Percentiles rank a stretch among this genome's conserved stretches.
Evolutionary conservation across 352 stramenopile genomes (phyloP).

Genomic region (Pythium monospermum): DNA sequence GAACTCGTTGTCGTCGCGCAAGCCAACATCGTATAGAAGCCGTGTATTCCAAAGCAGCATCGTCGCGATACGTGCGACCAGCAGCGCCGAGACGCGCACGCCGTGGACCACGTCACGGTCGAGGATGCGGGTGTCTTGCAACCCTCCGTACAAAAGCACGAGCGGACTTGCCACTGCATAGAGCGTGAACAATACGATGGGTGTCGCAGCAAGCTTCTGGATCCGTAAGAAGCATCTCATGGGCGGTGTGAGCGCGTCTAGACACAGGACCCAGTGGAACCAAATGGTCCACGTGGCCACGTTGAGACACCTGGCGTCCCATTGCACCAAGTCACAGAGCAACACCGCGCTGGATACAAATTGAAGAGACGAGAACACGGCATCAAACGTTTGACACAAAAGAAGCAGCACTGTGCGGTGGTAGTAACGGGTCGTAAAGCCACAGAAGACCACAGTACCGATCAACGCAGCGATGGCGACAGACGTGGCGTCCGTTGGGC

Average conservation of each 20-base stretch:
- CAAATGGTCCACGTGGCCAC: conserved; percentile 40
- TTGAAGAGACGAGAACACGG: conserved; percentile 24
- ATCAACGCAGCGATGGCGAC: conserved; percentile 11
- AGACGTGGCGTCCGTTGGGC: not conserved
- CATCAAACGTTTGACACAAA: conserved; percentile 21
- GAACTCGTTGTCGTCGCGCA: conserved; percentile 22
- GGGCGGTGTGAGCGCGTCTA: conserved; percentile 41
- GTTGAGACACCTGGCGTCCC: conserved; percentile 26
- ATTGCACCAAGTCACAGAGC: conserved; percentile 30
- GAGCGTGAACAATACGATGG: conserved; percentile 17
- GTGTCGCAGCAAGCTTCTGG: conserved; percentile 17
- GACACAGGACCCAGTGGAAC: conserved; percentile 40
- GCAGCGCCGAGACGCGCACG: conserved; percentile 9
- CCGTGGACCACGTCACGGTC: conserved; percentile 5
- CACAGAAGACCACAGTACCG: conserved; percentile 12
- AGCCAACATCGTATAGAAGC: conserved; percentile 27
- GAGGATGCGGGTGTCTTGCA: conserved; percentile 13
- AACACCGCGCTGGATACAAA: conserved; percentile 13
- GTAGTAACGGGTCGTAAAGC: conserved; percentile 13
- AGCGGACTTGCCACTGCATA: conserved; percentile 20
- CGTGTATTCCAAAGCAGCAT: conserved; percentile 25
- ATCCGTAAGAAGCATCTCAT: conserved; percentile 20
- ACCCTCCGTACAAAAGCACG: conserved; percentile 25
- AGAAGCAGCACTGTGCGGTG: conserved; percentile 18
- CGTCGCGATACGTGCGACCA: conserved; percentile 23